These are phyloP conservation scores for Aquilaria sinensis DNA, from an alignment of 345 rosid genomes.

Conservation along the genomic window DNA sequence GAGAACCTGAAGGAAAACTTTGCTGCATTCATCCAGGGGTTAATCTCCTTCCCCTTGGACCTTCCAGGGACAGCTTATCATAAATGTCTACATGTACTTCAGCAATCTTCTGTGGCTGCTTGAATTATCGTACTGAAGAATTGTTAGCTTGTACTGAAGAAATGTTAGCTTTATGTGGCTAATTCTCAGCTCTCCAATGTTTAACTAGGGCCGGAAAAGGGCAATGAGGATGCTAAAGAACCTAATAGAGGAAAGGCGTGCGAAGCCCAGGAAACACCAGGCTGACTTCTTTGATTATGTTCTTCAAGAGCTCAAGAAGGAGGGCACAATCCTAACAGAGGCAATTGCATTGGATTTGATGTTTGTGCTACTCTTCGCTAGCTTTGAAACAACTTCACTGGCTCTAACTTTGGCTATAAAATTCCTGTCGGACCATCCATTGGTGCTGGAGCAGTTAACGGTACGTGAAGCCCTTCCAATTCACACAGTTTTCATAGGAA, in stretches of 20 bases:
- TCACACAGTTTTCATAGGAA: not conserved
- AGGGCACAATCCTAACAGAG: slow-evolving; percentile 79
- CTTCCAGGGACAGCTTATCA: slow-evolving; percentile 97
- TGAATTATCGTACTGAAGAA: not conserved
- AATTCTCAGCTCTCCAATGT: slow-evolving; percentile 3
- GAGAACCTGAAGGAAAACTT: slow-evolving; percentile 82
- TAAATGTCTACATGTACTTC: slow-evolving; percentile 72
- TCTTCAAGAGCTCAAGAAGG: slow-evolving; percentile 70
- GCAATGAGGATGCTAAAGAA: slow-evolving; percentile 80
- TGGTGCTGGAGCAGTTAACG: slow-evolving; percentile 59
- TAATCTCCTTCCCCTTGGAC: slow-evolving; percentile 86
- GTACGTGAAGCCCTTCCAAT: slow-evolving; percentile 28
- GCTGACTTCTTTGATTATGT: slow-evolving; percentile 82
- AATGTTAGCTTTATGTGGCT: not conserved
- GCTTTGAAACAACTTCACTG: slow-evolving; percentile 94
- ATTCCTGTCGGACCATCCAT: slow-evolving; percentile 63
- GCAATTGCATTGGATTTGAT: slow-evolving; percentile 85
- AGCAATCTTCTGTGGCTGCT: not conserved
- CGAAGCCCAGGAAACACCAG: slow-evolving; percentile 36
- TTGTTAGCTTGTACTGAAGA: not conserved
- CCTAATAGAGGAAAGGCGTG: slow-evolving; percentile 65
- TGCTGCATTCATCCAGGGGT: slow-evolving; percentile 79
- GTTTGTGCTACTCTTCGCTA: slow-evolving; percentile 93
- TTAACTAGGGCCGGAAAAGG: slow-evolving; percentile 73
- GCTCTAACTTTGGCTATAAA: slow-evolving; percentile 83